A percentile compares a stretch with the other conserved stretches of the same genome.
phyloP scores from a whole-genome alignment of 495 filamentous ascomycete genomes.

The Glarea lozoyensis region DNA sequence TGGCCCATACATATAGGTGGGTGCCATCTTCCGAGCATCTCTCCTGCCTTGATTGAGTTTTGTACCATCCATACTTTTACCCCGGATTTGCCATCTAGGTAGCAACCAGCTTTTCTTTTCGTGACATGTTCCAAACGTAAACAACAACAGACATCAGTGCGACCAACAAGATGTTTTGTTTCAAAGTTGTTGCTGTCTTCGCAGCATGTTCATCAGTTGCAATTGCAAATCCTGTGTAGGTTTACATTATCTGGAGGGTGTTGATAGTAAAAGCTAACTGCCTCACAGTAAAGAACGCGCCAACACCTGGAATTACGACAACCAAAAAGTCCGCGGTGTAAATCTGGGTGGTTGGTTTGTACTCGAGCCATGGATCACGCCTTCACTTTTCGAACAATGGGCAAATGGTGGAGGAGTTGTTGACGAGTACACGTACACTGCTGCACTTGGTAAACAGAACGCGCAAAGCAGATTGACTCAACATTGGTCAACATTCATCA shows the following conservation, averaged over 20 bases:
- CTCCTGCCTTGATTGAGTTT: too few species aligned
- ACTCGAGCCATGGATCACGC: constrained; percentile 54
- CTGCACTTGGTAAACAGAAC: constrained; percentile 38
- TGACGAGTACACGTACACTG: constrained; percentile 54
- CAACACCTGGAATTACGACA: constrained; percentile 30
- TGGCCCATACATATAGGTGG: too few species aligned
- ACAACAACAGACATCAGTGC: constrained; percentile 2
- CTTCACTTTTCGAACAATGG: constrained; percentile 47
- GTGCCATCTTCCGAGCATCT: too few species aligned
- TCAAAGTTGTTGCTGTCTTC: constrained; percentile 10
- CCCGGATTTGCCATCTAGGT: too few species aligned
- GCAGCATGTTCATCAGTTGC: constrained; percentile 5
- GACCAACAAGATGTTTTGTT: too few species aligned
- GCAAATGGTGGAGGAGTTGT: constrained; percentile 32
- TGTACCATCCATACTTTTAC: too few species aligned
- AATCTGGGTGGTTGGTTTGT: constrained; percentile 54
- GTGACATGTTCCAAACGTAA: not conserved
- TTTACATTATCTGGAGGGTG: not conserved
- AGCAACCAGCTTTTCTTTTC: not conserved
- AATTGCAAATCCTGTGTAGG: constrained; percentile 15
- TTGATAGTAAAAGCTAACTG: not conserved
- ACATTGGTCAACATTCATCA: constrained; percentile 61
- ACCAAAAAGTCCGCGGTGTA: constrained; percentile 42
- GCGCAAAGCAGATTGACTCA: constrained; percentile 35
- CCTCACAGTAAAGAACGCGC: constrained; percentile 13